These are phyloP conservation scores for Sporothrix pseudoabietina DNA, from an alignment of 2,329 filamentous ascomycete species.

Conservation along the genomic window DNA sequence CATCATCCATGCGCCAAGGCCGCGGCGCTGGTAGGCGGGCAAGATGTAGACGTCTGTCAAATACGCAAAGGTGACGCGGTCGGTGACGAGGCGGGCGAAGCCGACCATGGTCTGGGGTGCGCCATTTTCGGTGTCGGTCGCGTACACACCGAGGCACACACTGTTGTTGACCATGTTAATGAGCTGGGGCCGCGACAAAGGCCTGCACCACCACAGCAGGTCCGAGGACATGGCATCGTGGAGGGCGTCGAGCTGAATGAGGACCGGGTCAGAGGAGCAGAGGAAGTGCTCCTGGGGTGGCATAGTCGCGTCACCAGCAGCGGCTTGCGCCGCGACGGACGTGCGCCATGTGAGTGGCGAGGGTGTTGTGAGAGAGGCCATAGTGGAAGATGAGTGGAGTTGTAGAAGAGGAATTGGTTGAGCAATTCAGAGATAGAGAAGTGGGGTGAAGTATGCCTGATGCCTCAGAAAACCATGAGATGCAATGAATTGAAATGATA, in stretches of 20 bases:
- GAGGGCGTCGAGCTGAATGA: constrained; percentile 57
- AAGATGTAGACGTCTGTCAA: constrained; percentile 69
- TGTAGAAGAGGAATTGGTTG: background rate
- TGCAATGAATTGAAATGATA: constrained; percentile 2
- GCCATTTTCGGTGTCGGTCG: constrained; percentile 5
- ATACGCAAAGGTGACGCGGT: constrained; percentile 69
- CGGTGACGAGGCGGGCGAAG: constrained; percentile 66
- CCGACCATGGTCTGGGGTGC: constrained; percentile 48
- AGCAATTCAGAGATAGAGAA: background rate
- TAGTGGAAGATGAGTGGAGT: background rate
- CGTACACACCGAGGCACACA: constrained; percentile 62
- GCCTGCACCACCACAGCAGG: constrained; percentile 56
- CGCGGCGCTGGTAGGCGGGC: constrained; percentile 60
- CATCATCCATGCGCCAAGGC: constrained; percentile 68
- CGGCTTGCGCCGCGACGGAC: constrained; percentile 5
- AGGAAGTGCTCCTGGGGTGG: constrained; percentile 49
- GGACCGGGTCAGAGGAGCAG: constrained; percentile 61
- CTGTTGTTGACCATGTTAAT: constrained; percentile 58
- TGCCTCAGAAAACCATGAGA: background rate
- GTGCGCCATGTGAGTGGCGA: constrained; percentile 28
- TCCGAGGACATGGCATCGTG: constrained; percentile 56
- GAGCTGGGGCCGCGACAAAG: constrained; percentile 51
- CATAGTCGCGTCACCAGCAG: background rate
- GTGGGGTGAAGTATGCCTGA: background rate
- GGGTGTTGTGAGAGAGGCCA: background rate